Base-by-base conservation (phyloP, 768 basidiomycete species). In the Naganishia randhawae region DNA sequence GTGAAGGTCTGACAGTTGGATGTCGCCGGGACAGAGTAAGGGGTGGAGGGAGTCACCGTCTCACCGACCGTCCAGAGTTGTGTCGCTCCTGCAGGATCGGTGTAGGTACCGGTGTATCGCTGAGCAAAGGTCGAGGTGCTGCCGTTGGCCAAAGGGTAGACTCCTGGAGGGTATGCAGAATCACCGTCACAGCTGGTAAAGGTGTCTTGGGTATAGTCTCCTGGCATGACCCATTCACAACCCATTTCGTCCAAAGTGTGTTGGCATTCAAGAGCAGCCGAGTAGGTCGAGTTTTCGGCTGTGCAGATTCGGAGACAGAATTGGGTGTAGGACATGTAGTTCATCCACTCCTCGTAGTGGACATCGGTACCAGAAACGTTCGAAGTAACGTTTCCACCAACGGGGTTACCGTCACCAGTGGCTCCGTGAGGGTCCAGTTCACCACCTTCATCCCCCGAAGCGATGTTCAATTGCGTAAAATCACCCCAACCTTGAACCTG, bases 401-500 rank as follows among this genome's bases (percentile, higher is more conserved):
- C 74, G 53, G 80, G 80, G 75, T 81, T 81, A 67, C 80, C 80
- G 62, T 74, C 64, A 65, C 76, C 76, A 50, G 80, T 79, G 48
- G 77, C 72, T 66, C 76, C 69, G 69, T 70, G 69, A 29, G 69
- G 69, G 54, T 70, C 69, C 5, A 68, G 53, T 52, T 68, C 67
- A 31, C 67, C 54, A 2, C 53, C 54, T 29, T 72, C 70, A 63
- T 83, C 82, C 54, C 77, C 78, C 6, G 57, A 17, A 2, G 70
- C 68, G 69, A 83, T 80, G 78, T 83, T 83, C 69, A 84, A 71
- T 71, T 77, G 80, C 45, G 81, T 82, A 45, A 83, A 75, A 70
- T 83, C 82, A 31, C 82, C 82, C 31, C 76, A 76, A 82, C 88
- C 90, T 54, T 65, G 42, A 42, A 81, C 75, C 71, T 83, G 83